These are phyloP conservation scores for Xylaria sp. DNA, from an alignment of 2,329 filamentous ascomycete genomes.

Conservation along the genomic window DNA sequence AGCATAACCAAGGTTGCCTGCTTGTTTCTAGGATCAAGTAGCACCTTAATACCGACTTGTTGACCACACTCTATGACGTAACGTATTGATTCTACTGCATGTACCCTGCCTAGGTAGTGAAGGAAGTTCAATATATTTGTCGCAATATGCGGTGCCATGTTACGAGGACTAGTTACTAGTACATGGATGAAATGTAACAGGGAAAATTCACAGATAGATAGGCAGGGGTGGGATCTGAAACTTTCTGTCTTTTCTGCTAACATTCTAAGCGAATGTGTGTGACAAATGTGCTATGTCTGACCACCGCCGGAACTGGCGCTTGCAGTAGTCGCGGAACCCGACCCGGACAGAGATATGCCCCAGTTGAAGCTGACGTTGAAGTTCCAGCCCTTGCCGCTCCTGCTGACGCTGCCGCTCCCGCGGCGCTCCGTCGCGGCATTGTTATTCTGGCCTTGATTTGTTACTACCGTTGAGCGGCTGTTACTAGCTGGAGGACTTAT, in stretches of 20 bases:
- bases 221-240: neutral
- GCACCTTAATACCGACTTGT: too few relatives aligned
- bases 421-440: constrained; percentile 10
- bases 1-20: too few relatives aligned
- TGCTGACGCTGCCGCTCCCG: constrained; percentile 31
- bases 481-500: neutral
- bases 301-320: neutral
- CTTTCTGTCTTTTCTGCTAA: neutral
- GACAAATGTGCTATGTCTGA: neutral
- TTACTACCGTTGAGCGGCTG: constrained; percentile 2
- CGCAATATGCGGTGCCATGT: neutral
- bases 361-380: constrained; percentile 47
- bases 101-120: neutral
- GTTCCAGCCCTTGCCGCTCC: constrained; percentile 41
- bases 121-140: neutral
- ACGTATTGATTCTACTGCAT: too few relatives aligned
- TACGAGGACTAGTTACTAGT: neutral
- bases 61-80: too few relatives aligned
- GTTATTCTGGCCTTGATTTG: constrained; percentile 44
- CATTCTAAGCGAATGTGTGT: neutral
- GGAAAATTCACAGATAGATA: neutral
- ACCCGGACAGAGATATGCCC: constrained; percentile 46
- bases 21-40: too few relatives aligned
- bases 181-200: neutral
- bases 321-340: constrained; percentile 37